Base-by-base conservation (phyloP, 1,284 basidiomycete species). In the Trichosporon sp. region DNA sequence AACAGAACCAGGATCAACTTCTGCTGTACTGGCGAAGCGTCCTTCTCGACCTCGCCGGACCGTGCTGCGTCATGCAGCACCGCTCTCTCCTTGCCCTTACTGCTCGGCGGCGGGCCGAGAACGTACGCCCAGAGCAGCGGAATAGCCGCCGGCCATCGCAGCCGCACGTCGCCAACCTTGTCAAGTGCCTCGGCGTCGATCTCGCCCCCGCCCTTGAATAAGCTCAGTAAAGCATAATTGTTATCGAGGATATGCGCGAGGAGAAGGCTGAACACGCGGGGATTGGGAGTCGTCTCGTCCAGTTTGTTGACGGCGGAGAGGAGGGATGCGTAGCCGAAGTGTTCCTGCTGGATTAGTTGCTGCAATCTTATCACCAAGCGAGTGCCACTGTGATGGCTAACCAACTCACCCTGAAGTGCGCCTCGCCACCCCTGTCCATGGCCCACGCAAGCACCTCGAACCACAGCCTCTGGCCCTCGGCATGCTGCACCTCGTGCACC, bases 361-460 rank as follows among this genome's bases (percentile, higher is more conserved):
- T n/a, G 16, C 4, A 4, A 63, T 35, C n/a, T 40, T 10, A 10
- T 37, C 5, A n/a, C 7, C 1, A 8, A 10, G 10, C 4, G 16
- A 11, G 11, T 38, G 16, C 16, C 2, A 37, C 8, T 1, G 16
- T n/a, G 59, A 32, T 11, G 56, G 31, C 32, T 35, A 32, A 31
- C 26, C 21, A 14, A 73, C 78, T 73, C 66, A 80, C 80, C 70
- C 77, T 73, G 61, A 83, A 83, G 35, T 70, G 56, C 3, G 59
- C 37, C 26, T 74, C 70, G 16, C 77, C 76, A 11, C 74, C 75
- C 31, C 79, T 65, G 68, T 81, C 80, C 56, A 77, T 70, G 2
- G 77, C 79, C 80, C 79, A 81, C 2, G 74, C 77, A 21, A 82
- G 69, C 2, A 77, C 75, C 67, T 82, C 80, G 26, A 83, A 75